Base-by-base conservation (phyloP, 306 rosid species). In the Acacia confusa region DNA sequence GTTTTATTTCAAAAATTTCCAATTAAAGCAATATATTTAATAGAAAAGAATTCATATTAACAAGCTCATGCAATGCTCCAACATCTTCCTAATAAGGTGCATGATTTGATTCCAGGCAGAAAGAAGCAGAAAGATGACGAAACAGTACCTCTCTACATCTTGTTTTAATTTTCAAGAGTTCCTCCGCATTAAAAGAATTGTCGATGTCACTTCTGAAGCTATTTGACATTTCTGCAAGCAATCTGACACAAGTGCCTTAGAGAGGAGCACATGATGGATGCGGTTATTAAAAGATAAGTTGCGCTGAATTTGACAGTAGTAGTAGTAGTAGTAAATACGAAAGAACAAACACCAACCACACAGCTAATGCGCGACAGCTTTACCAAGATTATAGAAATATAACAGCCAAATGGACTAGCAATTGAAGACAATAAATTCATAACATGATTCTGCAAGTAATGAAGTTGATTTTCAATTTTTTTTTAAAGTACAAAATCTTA, bases 91-190 rank as follows among this genome's bases (percentile, higher is more conserved):
- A 65, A 65, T 38, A 32, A 15, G 44, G 13, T 69, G 20, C 19
- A n/a, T 4, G 20, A 69, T 19, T 68, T 68, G 30, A 38, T 68
- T 66, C 45, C 40, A 14, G 20, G 38, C 6, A 67, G 44, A 14
- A 69, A 40, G 50, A 27, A 53, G 36, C 66, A 78, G 72, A 79
- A 47, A 44, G n/a, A 32, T 40, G 43, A 34, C 32, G 48, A 15
- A 77, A 78, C 48, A 20, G 48, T 81, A 94, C 98, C 97, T 89
- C 92, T 85, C 84, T 85, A 76, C 86, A 86, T 86, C 87, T 85
- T 70, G 90, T 69, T 76, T 86, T 88, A 83, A 90, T 78, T 82
- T 89, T 85, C 58, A 86, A 25, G 64, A 92, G 97, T 67, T 90
- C 89, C 81, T 88, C 91, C 72, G 40, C 82, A 75, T 78, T 88